These are phyloP conservation scores for Neurospora sp. DNA, from an alignment of 495 filamentous ascomycete genomes.

Conservation along the genomic window DNA sequence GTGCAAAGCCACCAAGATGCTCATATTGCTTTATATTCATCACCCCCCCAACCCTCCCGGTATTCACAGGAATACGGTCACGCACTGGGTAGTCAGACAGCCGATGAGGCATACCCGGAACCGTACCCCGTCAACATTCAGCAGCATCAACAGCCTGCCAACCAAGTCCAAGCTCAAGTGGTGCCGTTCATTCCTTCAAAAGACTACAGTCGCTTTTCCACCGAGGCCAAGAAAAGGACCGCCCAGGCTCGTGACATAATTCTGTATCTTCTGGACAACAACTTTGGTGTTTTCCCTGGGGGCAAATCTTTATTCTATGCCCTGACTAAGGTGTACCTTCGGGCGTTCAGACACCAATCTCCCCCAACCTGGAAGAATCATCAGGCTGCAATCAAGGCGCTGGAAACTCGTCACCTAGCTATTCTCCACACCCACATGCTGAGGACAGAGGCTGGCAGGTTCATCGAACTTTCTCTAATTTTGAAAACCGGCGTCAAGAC, in stretches of 20 bases:
- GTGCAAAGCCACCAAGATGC: background rate
- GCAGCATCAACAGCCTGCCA: background rate
- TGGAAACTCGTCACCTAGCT: constrained; percentile 15
- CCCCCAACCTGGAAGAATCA: constrained; percentile 27
- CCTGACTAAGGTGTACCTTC: constrained; percentile 50
- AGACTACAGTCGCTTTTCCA: constrained; percentile 14
- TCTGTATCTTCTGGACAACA: constrained; percentile 56
- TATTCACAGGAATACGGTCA: background rate
- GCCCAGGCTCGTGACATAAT: constrained; percentile 48
- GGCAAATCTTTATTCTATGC: constrained; percentile 63
- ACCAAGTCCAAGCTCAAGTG: background rate
- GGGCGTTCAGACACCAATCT: constrained; percentile 30
- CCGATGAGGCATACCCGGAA: background rate
- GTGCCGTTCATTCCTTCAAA: constrained; percentile 11
- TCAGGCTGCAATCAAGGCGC: constrained; percentile 36
- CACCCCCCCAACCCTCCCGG: background rate
- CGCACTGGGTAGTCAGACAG: background rate
- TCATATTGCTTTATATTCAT: background rate
- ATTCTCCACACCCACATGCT: constrained; percentile 22
- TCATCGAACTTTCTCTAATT: constrained; percentile 14
- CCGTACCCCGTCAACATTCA: background rate
- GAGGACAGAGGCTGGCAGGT: constrained; percentile 14
- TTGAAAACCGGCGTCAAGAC: constrained; percentile 18
- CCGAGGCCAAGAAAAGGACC: constrained; percentile 16
- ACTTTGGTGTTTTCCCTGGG: constrained; percentile 63